A percentile compares a stretch with the other conserved stretches of the same genome.
phyloP scores from a whole-genome alignment of 1,284 basidiomycete genomes.

The Irpex rosettiformis region DNA sequence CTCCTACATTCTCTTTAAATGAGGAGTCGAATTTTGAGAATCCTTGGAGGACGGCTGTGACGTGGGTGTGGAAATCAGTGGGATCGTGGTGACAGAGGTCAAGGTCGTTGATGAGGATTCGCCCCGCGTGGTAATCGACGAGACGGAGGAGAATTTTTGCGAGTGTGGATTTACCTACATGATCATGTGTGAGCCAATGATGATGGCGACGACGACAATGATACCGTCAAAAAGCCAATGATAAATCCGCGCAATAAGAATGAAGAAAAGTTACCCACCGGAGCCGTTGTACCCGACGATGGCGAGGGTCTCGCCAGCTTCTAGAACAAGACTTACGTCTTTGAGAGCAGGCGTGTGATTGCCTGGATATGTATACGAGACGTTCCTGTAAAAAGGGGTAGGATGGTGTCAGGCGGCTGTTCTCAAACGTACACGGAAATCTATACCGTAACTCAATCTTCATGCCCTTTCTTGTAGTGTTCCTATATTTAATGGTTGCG shows the following conservation, averaged over 20 bases:
- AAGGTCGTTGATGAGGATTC: conserved; percentile 62
- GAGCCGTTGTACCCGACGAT: conserved; percentile 83
- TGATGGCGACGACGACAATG: no score
- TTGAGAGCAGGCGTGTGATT: conserved; percentile 58
- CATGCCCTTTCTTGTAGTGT: conserved; percentile 52
- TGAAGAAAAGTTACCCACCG: conserved; percentile 38
- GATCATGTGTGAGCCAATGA: not conserved
- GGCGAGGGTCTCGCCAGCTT: conserved; percentile 74
- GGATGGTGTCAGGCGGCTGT: not conserved
- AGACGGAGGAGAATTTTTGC: conserved; percentile 76
- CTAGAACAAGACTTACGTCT: conserved; percentile 64
- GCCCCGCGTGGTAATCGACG: conserved; percentile 65
- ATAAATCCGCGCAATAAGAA: no score
- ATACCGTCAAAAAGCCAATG: no score
- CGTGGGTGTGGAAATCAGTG: conserved; percentile 60
- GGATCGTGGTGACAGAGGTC: conserved; percentile 64
- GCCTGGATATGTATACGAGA: conserved; percentile 78
- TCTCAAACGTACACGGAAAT: not conserved
- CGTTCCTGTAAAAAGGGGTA: conserved; percentile 40
- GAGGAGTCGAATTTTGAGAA: conserved; percentile 76
- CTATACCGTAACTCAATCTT: conserved; percentile 64
- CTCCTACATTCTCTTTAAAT: conserved; percentile 73
- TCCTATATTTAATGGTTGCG: conserved; percentile 40
- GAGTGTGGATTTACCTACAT: conserved; percentile 75
- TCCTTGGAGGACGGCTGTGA: conserved; percentile 78